phyloP scores from a whole-genome alignment of 139 green algal species.

The Chlorella sorokiniana region DNA sequence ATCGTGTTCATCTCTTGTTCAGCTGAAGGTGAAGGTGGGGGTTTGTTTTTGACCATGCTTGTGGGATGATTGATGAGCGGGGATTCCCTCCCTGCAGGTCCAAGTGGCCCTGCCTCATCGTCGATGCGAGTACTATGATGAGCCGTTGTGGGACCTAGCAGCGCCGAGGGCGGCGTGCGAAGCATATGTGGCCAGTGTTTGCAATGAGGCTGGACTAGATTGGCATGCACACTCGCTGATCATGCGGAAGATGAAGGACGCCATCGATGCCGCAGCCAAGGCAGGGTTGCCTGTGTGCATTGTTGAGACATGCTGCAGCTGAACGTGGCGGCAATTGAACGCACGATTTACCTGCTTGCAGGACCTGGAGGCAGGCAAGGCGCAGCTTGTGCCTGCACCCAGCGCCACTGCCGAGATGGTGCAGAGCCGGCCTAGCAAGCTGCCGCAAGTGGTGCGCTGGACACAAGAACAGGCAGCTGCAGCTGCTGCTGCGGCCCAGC shows the following conservation, averaged over 20 bases:
- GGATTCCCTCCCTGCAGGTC: background rate
- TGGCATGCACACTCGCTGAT: conserved; percentile 17
- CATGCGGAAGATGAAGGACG: conserved; percentile 22
- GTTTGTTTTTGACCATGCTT: no score
- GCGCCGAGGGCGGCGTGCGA: conserved; percentile 21
- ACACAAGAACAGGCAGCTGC: background rate
- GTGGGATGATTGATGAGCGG: background rate
- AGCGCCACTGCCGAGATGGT: background rate
- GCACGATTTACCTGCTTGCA: background rate
- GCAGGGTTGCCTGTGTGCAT: no score
- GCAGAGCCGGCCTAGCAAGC: background rate
- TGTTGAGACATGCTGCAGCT: background rate
- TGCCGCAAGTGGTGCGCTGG: background rate
- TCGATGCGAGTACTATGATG: background rate
- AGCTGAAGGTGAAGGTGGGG: background rate
- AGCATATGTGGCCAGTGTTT: conserved; percentile 1
- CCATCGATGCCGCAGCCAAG: background rate
- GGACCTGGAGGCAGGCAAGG: conserved; percentile 5
- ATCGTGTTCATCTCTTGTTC: background rate
- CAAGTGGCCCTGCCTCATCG: conserved; percentile 6
- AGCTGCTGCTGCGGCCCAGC: background rate
- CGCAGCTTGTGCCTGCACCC: conserved; percentile 2
- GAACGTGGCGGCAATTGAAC: no score
- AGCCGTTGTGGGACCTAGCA: conserved; percentile 16
- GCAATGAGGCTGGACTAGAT: conserved; percentile 12